A percentile compares a stretch with the other conserved stretches of the same genome.
Conservation (phyloP, 768 basidiomycete species). For the Jaapia argillacea region DNA sequence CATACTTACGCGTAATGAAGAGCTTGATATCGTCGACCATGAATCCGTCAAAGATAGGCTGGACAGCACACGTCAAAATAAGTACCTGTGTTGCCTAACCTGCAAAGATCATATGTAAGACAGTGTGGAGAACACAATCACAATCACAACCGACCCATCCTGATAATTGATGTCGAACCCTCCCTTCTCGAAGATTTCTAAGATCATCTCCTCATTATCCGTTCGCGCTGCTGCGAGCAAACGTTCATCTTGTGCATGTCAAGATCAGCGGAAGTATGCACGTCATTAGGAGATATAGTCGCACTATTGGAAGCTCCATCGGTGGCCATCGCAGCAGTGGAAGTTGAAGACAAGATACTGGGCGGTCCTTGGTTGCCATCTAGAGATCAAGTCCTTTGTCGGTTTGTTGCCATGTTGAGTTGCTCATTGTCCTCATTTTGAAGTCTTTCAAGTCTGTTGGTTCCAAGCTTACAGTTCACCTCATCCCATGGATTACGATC, state of each 20-base stretch:
- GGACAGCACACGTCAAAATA: conserved; percentile 5
- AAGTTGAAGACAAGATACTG: too few relatives aligned
- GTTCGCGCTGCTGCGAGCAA: conserved; percentile 62
- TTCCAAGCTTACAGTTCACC: too few relatives aligned
- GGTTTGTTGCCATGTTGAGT: too few relatives aligned
- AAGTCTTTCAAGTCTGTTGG: too few relatives aligned
- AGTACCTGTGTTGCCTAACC: conserved; percentile 73
- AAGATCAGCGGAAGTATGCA: too few relatives aligned
- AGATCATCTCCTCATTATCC: conserved; percentile 62
- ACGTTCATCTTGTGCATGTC: conserved; percentile 45
- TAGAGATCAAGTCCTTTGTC: too few relatives aligned
- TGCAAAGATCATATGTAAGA: conserved; percentile 8
- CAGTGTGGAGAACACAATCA: background rate
- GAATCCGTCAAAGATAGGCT: background rate
- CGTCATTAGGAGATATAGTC: too few relatives aligned
- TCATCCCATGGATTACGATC: too few relatives aligned
- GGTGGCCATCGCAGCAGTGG: too few relatives aligned
- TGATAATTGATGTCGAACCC: conserved; percentile 63
- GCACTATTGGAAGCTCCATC: background rate
- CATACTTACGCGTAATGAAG: conserved; percentile 61
- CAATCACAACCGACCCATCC: conserved; percentile 54
- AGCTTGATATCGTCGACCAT: conserved; percentile 26
- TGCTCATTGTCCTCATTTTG: too few relatives aligned
- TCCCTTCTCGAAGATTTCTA: conserved; percentile 46
- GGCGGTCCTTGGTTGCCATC: too few relatives aligned